Conservation (phyloP, 176 grass and related monocot genomes). For the Otatea glauca region DNA sequence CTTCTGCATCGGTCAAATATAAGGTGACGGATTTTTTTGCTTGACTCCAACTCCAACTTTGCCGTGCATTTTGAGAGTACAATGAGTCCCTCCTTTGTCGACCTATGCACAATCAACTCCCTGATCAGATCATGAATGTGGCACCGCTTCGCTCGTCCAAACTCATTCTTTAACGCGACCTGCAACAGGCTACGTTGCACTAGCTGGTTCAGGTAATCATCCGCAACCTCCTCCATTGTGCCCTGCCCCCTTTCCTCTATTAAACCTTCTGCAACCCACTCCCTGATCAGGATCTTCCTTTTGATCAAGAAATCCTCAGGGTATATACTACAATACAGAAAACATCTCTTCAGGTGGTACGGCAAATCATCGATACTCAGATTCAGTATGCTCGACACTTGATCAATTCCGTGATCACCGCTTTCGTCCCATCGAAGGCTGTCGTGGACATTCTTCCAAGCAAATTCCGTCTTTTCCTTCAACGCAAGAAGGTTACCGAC, state of each 20-base stretch:
- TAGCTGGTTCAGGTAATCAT: conserved; percentile 50
- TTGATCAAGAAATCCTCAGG: conserved; percentile 49
- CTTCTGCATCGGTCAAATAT: conserved; percentile 30
- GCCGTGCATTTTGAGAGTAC: no score
- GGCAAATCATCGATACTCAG: conserved; percentile 55
- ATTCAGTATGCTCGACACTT: conserved; percentile 49
- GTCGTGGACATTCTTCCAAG: conserved; percentile 48
- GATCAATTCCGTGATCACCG: not conserved
- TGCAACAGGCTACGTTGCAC: conserved; percentile 41
- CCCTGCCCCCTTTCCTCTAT: conserved; percentile 26
- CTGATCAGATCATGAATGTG: conserved; percentile 46
- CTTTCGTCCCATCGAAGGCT: conserved; percentile 39
- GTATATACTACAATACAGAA: conserved; percentile 54
- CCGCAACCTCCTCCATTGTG: conserved; percentile 54
- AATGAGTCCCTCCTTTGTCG: conserved; percentile 24
- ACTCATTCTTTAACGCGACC: conserved; percentile 29
- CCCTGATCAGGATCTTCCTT: conserved; percentile 51
- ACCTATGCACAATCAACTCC: conserved; percentile 32
- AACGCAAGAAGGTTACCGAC: conserved; percentile 42
- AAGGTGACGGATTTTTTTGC: conserved; percentile 37
- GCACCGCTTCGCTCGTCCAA: conserved; percentile 29
- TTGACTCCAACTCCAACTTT: not conserved
- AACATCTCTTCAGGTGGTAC: conserved; percentile 48
- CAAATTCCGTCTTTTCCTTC: conserved; percentile 18
- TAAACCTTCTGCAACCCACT: conserved; percentile 56